Evolutionary conservation across 78 protist species (phyloP), one percentile per base, ranked within the genome.

Genomic region (Dictyostelium brefeldianum): DNA sequence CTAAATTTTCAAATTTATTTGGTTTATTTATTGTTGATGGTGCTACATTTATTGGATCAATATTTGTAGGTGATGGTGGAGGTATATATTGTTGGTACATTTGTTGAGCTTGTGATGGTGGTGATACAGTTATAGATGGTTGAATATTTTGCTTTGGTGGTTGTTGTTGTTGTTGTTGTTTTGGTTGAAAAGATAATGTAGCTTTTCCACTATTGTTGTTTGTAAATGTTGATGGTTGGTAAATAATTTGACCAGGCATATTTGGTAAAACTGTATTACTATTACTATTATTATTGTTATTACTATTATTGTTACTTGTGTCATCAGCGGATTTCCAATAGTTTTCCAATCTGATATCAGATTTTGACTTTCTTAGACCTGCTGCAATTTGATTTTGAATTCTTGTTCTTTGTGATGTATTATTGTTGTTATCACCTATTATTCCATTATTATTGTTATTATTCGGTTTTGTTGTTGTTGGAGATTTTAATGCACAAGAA

Each of bases 321-420:
- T 2, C 15, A 65, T 29, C 5, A 29, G n/a, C 50, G 27, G 7
- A 17, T 20, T 70, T 70, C 78, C 20, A 70, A 41, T 70, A 70
- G 11, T 65, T n/a, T 43, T 74, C 31, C 11, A 41, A 50, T 50
- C 43, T 22, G 7, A 82, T 3, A 70, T 82, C 90, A 7, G 90
- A 82, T 53, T 82, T 82, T 53, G 90, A 82, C 22, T 82, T 82
- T 54, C 80, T 82, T 5, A 82, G 36, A 18, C 7, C 29, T 64
- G 87, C 59, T 47, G 64, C 64, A n/a, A 75, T 20, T 70, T 4
- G 15, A 41, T 67, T 64, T 53, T 70, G 12, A 62, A 20, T 17
- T 29, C 14, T 12, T 80, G 73, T 48, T 80, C 41, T 12, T 18
- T 15, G 8, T 17, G 9, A 10, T 1, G 22, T 18, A 31, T 41